Conservation (phyloP, 164 flowering plant species). For the Vitis amurensis region DNA sequence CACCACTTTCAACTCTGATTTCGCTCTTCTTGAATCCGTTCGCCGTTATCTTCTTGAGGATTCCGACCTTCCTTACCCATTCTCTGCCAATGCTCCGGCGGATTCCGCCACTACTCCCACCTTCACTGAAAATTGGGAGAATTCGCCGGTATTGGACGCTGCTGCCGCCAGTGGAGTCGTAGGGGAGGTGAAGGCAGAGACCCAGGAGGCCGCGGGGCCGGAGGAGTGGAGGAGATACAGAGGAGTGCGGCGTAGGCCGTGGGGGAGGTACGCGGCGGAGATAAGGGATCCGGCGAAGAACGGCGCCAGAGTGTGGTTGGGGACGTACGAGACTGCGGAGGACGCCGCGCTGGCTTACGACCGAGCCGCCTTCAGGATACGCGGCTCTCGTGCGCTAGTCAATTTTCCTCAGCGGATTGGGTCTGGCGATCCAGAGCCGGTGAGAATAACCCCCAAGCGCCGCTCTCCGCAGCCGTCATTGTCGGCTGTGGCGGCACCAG, state of each 20-base stretch:
- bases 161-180: too few species aligned
- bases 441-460: neutral
- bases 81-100: too few species aligned
- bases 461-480: neutral
- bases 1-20: neutral
- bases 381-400: slow-evolving; percentile 15
- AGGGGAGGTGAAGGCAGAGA: neutral
- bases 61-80: neutral
- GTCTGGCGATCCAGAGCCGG: neutral
- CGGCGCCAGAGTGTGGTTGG: slow-evolving; percentile 19
- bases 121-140: too few species aligned
- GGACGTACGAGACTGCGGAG: slow-evolving; percentile 22
- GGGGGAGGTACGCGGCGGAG: slow-evolving; percentile 28
- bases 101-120: too few species aligned
- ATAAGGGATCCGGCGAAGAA: slow-evolving; percentile 24
- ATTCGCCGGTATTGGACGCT: too few species aligned
- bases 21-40: neutral
- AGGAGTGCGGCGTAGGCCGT: slow-evolving; percentile 22
- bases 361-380: slow-evolving; percentile 17
- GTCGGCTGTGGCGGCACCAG: neutral
- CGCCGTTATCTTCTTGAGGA: neutral
- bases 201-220: too few species aligned
- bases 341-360: slow-evolving; percentile 27
- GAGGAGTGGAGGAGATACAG: neutral
- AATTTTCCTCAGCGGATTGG: slow-evolving; percentile 16